Conservation (phyloP, 441 rosid genomes). For the Theobroma grandiflorum region DNA sequence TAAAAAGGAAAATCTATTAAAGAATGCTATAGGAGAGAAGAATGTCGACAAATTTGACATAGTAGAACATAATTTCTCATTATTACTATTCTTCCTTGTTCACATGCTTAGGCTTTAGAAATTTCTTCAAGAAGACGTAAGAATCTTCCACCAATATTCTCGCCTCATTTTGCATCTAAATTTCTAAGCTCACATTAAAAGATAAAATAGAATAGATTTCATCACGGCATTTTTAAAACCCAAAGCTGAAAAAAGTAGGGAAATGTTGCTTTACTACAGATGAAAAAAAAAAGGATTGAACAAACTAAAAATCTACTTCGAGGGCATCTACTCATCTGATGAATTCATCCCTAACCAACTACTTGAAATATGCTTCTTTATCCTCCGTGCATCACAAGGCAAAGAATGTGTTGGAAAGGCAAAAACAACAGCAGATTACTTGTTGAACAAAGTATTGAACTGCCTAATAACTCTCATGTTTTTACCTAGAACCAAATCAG, state of each 20-base stretch:
- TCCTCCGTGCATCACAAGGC: neutral
- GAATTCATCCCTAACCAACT: neutral
- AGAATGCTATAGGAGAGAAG: neutral
- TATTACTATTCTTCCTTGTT: neutral
- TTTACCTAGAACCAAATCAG: slow-evolving; percentile 1
- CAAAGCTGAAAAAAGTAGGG: neutral
- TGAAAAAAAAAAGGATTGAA: neutral
- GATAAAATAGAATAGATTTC: slow-evolving; percentile 1
- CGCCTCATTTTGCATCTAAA: neutral
- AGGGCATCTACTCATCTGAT: neutral
- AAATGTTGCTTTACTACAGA: neutral
- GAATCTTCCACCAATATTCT: slow-evolving; percentile 15
- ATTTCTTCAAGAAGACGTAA: neutral
- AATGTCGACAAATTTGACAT: neutral
- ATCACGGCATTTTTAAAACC: neutral
- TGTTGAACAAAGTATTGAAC: neutral
- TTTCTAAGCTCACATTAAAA: neutral
- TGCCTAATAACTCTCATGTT: neutral
- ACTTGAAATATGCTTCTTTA: neutral
- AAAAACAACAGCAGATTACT: slow-evolving; percentile 9
- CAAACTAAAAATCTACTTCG: neutral
- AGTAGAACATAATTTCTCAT: neutral
- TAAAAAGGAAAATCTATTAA: neutral
- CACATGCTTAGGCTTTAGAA: slow-evolving; percentile 10
- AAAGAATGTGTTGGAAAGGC: neutral